These are phyloP conservation scores for Echium plantagineum DNA, from an alignment of 257 asterid species.

Conservation along the genomic window DNA sequence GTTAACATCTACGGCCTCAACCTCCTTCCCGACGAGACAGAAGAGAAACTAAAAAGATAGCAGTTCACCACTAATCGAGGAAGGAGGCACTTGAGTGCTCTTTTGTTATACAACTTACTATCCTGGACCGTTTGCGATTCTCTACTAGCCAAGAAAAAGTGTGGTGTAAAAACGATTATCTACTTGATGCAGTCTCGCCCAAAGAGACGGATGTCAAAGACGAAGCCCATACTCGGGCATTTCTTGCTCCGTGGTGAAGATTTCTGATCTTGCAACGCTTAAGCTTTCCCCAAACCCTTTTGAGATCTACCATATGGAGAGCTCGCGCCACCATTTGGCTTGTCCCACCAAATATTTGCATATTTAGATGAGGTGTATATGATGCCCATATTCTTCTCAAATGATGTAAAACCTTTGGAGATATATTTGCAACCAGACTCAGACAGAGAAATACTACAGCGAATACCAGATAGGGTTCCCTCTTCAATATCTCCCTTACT, in stretches of 20 bases:
- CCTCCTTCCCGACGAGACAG: not conserved
- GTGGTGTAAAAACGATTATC: not conserved
- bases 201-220: slow-evolving; percentile 48
- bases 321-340: slow-evolving; percentile 36
- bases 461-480: slow-evolving; percentile 36
- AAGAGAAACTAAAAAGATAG: not conserved
- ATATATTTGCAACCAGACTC: slow-evolving; percentile 27
- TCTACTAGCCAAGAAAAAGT: not conserved
- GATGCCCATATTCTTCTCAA: slow-evolving; percentile 30
- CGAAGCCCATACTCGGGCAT: slow-evolving; percentile 55
- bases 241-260: slow-evolving; percentile 43
- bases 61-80: not conserved
- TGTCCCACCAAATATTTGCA: slow-evolving; percentile 45
- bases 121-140: not conserved
- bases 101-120: not conserved
- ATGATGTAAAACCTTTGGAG: slow-evolving; percentile 28
- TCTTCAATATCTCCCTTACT: slow-evolving; percentile 20
- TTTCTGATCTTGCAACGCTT: slow-evolving; percentile 37
- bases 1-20: not conserved
- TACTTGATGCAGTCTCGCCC: slow-evolving; percentile 31
- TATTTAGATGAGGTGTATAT: slow-evolving; percentile 27
- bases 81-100: not conserved
- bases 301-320: slow-evolving; percentile 34
- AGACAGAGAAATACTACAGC: slow-evolving; percentile 28
- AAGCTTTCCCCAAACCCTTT: slow-evolving; percentile 45